Conservation (phyloP, 176 grass and related monocot genomes). For the Carex parvula region DNA sequence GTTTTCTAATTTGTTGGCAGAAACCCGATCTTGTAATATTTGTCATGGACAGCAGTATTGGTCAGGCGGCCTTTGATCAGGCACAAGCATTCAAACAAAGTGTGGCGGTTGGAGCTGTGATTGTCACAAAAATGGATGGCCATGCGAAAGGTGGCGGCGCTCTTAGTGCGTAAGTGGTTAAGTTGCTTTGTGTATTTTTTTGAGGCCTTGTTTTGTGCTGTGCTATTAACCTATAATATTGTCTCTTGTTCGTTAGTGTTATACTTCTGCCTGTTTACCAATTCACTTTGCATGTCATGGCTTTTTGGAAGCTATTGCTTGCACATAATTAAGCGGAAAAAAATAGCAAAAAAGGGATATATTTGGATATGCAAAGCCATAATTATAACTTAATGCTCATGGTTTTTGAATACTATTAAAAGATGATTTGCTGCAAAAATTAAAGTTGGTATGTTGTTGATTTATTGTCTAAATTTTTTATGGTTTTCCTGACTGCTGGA, state of each 20-base stretch:
- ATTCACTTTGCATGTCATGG: not conserved
- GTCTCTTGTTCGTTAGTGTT: not conserved
- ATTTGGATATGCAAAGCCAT: not conserved
- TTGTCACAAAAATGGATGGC: slow-evolving; percentile 98
- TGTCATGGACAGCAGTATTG: slow-evolving; percentile 99
- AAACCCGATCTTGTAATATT: slow-evolving; percentile 95
- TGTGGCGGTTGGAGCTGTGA: slow-evolving; percentile 92
- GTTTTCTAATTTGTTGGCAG: slow-evolving; percentile 42
- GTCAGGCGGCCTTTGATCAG: slow-evolving; percentile 97
- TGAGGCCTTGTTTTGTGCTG: not conserved
- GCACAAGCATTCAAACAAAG: slow-evolving; percentile 97
- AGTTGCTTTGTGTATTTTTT: slow-evolving; percentile 13
- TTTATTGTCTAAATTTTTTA: no score
- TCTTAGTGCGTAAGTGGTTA: slow-evolving; percentile 89
- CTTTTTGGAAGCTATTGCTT: not conserved
- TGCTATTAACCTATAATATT: slow-evolving; percentile 1
- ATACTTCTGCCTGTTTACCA: not conserved
- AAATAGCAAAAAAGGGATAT: not conserved
- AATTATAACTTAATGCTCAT: not conserved
- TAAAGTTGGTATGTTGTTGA: not conserved
- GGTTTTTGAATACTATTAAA: not conserved
- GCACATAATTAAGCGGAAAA: not conserved
- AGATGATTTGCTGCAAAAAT: not conserved
- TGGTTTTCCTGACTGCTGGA: not conserved
- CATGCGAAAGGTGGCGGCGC: slow-evolving; percentile 83